A percentile compares a stretch with the other conserved stretches of the same genome.
These are phyloP conservation scores for Pestalotiopsis sp. DNA, from an alignment of 2,329 filamentous ascomycete species.

Conservation along the genomic window DNA sequence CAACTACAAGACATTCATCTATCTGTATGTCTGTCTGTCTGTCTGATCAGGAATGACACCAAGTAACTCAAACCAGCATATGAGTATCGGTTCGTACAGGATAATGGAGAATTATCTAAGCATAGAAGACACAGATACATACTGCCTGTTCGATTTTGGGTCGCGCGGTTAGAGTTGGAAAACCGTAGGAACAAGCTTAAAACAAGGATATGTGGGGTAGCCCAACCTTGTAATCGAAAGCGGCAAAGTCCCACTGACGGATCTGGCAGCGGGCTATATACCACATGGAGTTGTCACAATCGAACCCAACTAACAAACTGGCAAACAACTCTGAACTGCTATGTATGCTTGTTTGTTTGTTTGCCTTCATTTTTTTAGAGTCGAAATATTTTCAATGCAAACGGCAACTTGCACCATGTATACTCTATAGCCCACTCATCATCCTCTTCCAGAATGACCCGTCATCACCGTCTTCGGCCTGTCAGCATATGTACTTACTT, in stretches of 20 bases:
- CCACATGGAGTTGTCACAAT: no score
- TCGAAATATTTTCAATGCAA: no score
- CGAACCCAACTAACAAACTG: no score
- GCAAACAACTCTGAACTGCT: no score
- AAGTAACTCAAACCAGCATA: background rate
- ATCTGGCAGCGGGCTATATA: background rate
- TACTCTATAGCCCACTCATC: no score
- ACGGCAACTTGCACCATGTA: no score
- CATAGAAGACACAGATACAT: background rate
- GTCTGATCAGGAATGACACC: background rate
- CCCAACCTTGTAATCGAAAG: background rate
- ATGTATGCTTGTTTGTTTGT: no score
- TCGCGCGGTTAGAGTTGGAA: background rate
- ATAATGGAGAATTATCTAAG: background rate
- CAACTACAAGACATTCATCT: background rate
- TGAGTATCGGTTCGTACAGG: background rate
- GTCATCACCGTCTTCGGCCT: no score
- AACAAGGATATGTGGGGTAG: slow-evolving; percentile 7
- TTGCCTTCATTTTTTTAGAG: no score
- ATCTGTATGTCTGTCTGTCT: background rate
- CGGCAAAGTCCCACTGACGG: background rate
- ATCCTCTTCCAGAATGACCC: no score
- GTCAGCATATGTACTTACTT: no score
- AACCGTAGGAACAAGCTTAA: slow-evolving; percentile 10
- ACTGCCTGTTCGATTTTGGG: background rate